Percentiles rank a stretch among this genome's conserved stretches.
phyloP scores from a whole-genome alignment of 2,329 filamentous ascomycete genomes.

The Xylariaceae sp. region DNA sequence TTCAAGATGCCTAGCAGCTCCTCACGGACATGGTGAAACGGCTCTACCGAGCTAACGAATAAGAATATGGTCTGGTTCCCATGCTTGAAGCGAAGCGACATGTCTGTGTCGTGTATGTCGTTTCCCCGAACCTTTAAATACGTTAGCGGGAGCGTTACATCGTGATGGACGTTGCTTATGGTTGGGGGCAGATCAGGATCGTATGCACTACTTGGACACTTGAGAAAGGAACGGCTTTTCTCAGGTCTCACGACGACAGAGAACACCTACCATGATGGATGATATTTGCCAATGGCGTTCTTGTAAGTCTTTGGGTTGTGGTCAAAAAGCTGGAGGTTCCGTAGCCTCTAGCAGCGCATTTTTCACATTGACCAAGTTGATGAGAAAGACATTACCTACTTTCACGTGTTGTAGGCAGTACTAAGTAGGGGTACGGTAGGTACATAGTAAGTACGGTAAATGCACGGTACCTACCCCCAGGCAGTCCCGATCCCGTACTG shows the following conservation, averaged over 20 bases:
- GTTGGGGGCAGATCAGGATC: not conserved
- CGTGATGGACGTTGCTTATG: not conserved
- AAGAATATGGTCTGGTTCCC: conserved; percentile 67
- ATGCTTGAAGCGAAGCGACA: conserved; percentile 67
- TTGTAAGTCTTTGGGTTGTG: not conserved
- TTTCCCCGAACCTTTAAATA: conserved; percentile 20
- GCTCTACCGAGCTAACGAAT: conserved; percentile 55
- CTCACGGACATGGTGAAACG: conserved; percentile 54
- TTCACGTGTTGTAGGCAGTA: not conserved
- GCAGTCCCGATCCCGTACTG: no score
- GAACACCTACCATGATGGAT: conserved; percentile 13
- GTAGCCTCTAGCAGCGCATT: not conserved
- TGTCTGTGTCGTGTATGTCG: conserved; percentile 26
- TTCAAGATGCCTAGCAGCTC: conserved; percentile 56
- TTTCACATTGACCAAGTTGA: not conserved
- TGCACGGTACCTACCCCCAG: no score
- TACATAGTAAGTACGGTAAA: no score
- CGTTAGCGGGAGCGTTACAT: conserved; percentile 15
- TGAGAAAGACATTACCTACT: not conserved
- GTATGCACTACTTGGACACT: not conserved
- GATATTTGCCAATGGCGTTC: not conserved
- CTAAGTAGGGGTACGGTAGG: no score
- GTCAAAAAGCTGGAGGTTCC: not conserved
- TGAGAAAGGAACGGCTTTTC: not conserved
- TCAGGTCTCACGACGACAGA: not conserved